phyloP scores from a whole-genome alignment of 257 asterid genomes.

The Sherardia arvensis region DNA sequence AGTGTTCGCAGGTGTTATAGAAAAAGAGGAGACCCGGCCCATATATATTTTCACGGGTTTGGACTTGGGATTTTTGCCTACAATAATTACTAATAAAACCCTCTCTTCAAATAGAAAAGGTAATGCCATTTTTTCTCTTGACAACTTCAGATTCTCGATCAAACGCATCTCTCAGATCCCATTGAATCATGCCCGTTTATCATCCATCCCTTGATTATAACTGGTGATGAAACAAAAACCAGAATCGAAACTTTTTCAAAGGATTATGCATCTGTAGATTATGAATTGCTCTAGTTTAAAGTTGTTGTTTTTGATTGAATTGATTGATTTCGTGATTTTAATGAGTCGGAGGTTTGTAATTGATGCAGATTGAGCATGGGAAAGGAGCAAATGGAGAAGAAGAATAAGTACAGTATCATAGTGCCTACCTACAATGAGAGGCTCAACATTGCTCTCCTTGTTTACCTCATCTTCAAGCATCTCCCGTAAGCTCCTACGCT shows the following conservation, averaged over 20 bases:
- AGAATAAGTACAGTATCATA: conserved; percentile 78
- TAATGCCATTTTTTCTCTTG: too few relatives aligned
- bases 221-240: background rate
- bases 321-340: background rate
- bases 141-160: too few relatives aligned
- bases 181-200: too few relatives aligned
- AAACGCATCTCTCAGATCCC: too few relatives aligned
- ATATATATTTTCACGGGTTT: background rate
- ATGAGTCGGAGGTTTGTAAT: background rate
- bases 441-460: conserved; percentile 82
- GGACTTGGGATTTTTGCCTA: background rate
- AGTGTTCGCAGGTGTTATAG: background rate
- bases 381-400: conserved; percentile 22
- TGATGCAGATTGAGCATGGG: conserved; percentile 17
- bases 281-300: background rate
- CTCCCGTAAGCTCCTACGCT: conserved; percentile 31
- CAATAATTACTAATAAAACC: too few relatives aligned
- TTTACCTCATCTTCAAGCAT: conserved; percentile 89
- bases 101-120: too few relatives aligned
- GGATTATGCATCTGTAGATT: background rate
- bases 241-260: background rate
- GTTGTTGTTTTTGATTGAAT: background rate
- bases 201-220: background rate
- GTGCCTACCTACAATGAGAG: conserved; percentile 96
- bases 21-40: background rate